Percentiles rank a stretch among this genome's conserved stretches.
These are phyloP conservation scores for Margaritispora aquatica DNA, from an alignment of 495 filamentous ascomycete genomes.

Conservation along the genomic window DNA sequence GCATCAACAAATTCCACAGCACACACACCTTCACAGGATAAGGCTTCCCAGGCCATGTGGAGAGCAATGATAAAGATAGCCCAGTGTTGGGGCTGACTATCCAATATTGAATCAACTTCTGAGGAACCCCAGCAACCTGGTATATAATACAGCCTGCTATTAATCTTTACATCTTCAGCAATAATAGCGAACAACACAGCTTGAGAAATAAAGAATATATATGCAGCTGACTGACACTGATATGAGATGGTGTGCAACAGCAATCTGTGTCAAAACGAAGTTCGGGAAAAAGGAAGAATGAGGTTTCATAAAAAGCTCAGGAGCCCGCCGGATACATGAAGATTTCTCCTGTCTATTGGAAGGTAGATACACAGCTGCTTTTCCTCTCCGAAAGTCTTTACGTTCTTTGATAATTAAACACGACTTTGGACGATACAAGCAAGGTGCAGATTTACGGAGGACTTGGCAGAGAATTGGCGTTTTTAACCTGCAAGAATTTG, in stretches of 20 bases:
- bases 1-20: too few relatives aligned
- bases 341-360: conserved; percentile 1
- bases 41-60: too few relatives aligned
- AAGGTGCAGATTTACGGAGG: too few relatives aligned
- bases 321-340: neutral
- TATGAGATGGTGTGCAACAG: neutral
- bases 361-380: too few relatives aligned
- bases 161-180: neutral
- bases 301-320: neutral
- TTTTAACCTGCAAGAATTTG: too few relatives aligned
- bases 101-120: neutral
- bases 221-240: neutral
- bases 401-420: too few relatives aligned
- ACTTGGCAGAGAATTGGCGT: too few relatives aligned
- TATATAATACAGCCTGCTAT: neutral
- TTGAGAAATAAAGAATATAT: neutral
- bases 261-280: neutral
- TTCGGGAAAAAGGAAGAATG: neutral
- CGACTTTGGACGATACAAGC: too few relatives aligned
- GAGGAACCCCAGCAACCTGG: neutral
- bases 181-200: neutral
- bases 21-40: too few relatives aligned
- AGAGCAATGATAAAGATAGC: too few relatives aligned
- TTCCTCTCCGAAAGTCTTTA: too few relatives aligned
- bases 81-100: too few relatives aligned